Evolutionary conservation across 2,329 filamentous ascomycete species (phyloP), one percentile per base, ranked within the genome.

Genomic region (Elsinoe perseae): DNA sequence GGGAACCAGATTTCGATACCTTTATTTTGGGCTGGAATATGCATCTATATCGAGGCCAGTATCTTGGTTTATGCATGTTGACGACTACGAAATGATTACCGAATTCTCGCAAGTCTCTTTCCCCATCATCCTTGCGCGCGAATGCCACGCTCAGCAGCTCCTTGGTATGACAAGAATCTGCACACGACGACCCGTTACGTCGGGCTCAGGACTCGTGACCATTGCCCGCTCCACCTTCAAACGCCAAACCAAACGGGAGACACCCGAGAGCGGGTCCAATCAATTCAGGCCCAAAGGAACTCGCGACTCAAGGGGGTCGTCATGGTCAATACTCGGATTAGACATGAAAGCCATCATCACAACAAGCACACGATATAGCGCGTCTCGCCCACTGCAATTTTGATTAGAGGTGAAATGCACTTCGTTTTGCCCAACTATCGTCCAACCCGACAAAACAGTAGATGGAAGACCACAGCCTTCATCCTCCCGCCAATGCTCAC

Each of bases 211-310:
- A 20, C 48, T 52, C 48, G 48, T 52, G 48, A 52, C 48, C 30
- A 28, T 52, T 12, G 25, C 25, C 28, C 48, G 48, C 48, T 38
- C 30, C 25, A 52, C 48, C 25, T 10, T 16, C n/a, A 52, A 32
- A 52, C 48, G 48, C 48, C 48, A 52, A 52, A 52, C 48, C 48
- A 52, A 52, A 52, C 48, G 48, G 27, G 27, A 18, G 12, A 14
- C 48, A 12, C 16, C 30, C 48, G 23, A 30, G n/a, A 52, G 48
- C 48, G 48, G 48, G 30, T 52, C 48, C 48, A 52, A 52, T 52
- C 48, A 52, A 52, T 9, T 18, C 48, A 25, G 18, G 48, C 16
- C 30, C 18, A 25, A 25, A 23, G 20, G 20, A n/a, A n/a, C 40
- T 42, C 38, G n/a, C 5, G 32, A 30, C 34, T 18, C 36, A 42